Percentiles rank a stretch among this genome's conserved stretches.
phyloP scores from a whole-genome alignment of 495 filamentous ascomycete species.

The Parachaetomium inaequale region DNA sequence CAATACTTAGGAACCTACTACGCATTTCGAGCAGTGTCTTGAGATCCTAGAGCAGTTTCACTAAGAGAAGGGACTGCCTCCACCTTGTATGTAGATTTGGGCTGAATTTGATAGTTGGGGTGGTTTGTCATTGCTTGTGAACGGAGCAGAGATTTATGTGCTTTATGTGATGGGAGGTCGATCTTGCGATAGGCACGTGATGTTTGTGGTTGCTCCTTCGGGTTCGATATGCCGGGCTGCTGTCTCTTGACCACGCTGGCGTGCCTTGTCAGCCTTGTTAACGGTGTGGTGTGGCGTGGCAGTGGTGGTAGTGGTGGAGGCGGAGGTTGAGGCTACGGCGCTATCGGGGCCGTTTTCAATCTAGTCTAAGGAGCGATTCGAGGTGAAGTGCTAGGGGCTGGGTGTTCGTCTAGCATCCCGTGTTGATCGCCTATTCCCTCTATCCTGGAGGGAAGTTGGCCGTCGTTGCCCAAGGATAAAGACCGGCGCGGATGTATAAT shows the following conservation, averaged over 20 bases:
- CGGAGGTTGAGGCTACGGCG: not conserved
- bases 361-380: not conserved
- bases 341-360: not conserved
- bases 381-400: not conserved
- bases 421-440: no score
- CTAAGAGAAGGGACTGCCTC: constrained; percentile 21
- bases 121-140: not conserved
- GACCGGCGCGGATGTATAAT: no score
- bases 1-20: constrained; percentile 21
- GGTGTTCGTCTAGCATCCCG: no score
- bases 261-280: no score
- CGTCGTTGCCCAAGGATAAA: no score
- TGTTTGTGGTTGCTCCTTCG: no score
- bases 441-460: no score
- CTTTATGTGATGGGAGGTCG: no score
- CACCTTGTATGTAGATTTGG: constrained; percentile 23
- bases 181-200: no score
- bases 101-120: constrained; percentile 8
- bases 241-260: no score
- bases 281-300: not conserved
- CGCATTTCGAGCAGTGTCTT: constrained; percentile 17
- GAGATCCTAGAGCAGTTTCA: constrained; percentile 21
- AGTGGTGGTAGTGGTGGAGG: not conserved
- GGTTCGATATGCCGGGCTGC: no score
- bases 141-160: no score